Evolutionary conservation across 805 yeast species (phyloP), one percentile per base, ranked within the genome.

Genomic region (Kazachstania martiniae): DNA sequence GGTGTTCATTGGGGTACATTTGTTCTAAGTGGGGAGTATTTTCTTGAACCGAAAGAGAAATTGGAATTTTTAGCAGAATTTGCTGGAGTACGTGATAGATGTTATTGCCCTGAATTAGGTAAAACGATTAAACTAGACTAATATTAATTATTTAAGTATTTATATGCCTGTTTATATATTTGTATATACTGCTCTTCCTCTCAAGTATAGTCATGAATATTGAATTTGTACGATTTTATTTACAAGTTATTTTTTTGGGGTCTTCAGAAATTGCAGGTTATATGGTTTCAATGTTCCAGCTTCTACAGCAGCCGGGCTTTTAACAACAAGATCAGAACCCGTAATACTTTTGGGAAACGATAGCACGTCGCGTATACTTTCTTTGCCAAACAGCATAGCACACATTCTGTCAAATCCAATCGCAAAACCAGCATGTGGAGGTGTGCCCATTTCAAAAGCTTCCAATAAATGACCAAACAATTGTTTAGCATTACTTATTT

Each of bases 1-100:
- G 97, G 97, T 1, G 85, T 89, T 21, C 97, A 89, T 56, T 89
- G 95, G 94, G 97, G 97, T 0, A 89, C 97, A 0, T 89, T 86
- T 58, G 76, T 85, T 17, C 59, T 89, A 43, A 81, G 94, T 53
- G 80, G 86, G 28, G 97, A 89, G 55, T 80, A 83, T 35, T 84
- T 79, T 42, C 52, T 83, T 23, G 97, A 87, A 53, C 96, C 96
- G 1, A 79, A 81, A 38, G 59, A 65, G 34, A 57, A 65, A 46
- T 56, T 87, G 25, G 68, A 66, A 28, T 54, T 61, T 28, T 52
- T 73, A 31, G 77, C 87, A 0, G 48, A 44, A 26, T 48, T 47
- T 40, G 38, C 51, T 45, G 33, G 53, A 43, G n/a, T 44, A 44
- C 12, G 59, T 55, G 23, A 61, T 56, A 33, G 44, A 43, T 39